phyloP scores from a whole-genome alignment of 306 rosid species.

The Vigna hirtella region DNA sequence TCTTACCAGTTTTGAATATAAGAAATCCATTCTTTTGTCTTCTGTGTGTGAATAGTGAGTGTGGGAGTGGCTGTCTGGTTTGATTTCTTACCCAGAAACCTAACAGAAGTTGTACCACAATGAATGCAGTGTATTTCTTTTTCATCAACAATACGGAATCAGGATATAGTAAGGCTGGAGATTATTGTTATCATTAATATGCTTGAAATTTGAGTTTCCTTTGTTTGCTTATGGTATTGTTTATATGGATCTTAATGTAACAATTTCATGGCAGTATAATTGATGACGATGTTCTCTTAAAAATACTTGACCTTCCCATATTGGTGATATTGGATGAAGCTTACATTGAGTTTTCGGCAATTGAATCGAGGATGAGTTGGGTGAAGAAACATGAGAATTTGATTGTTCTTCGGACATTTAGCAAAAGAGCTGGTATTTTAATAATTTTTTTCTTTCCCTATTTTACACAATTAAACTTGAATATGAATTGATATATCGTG shows the following conservation, averaged over 20 bases:
- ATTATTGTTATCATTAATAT: neutral
- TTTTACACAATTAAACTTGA: slow-evolving; percentile 1
- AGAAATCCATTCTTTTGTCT: too few species aligned
- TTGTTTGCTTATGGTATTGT: slow-evolving; percentile 20
- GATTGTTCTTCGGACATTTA: slow-evolving; percentile 94
- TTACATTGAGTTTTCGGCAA: slow-evolving; percentile 83
- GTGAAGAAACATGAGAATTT: slow-evolving; percentile 91
- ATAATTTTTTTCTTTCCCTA: neutral
- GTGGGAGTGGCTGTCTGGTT: too few species aligned
- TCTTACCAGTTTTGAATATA: too few species aligned
- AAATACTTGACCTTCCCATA: slow-evolving; percentile 89
- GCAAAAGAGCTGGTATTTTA: slow-evolving; percentile 93
- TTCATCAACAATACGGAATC: neutral
- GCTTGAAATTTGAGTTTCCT: slow-evolving; percentile 32
- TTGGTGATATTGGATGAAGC: slow-evolving; percentile 97
- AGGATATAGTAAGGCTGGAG: slow-evolving; percentile 22
- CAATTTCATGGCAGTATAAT: slow-evolving; percentile 69
- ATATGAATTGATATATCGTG: too few species aligned
- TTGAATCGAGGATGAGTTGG: slow-evolving; percentile 80
- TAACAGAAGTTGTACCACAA: neutral
- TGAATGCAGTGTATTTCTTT: neutral
- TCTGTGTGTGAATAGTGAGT: too few species aligned
- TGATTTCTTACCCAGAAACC: too few species aligned
- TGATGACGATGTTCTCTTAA: slow-evolving; percentile 74
- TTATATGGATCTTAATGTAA: slow-evolving; percentile 30